Percentiles rank a stretch among this genome's conserved stretches.
Conservation (phyloP, 352 stramenopile genomes). For the Phytopythium aichiense region DNA sequence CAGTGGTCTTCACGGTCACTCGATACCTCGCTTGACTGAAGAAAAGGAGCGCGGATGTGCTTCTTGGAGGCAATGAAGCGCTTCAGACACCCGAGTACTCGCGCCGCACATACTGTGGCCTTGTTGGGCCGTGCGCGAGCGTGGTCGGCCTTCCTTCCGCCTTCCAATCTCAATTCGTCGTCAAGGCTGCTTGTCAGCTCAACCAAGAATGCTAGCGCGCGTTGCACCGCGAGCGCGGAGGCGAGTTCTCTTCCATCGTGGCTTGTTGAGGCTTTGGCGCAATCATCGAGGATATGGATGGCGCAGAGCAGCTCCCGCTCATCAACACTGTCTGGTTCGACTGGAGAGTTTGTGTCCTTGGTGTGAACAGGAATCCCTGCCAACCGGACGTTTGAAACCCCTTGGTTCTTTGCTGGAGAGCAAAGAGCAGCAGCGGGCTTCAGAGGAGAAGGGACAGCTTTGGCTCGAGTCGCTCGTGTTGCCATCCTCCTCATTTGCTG, state of each 20-base stretch:
- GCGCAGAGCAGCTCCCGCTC: slow-evolving; percentile 30
- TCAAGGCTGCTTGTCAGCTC: slow-evolving; percentile 25
- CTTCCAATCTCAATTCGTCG: not conserved
- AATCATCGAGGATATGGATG: slow-evolving; percentile 40
- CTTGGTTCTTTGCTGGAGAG: not conserved
- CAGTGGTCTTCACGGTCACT: slow-evolving; percentile 4
- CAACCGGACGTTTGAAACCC: not conserved
- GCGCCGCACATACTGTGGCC: slow-evolving; percentile 26
- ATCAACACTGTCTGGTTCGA: slow-evolving; percentile 4
- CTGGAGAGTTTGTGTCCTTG: not conserved
- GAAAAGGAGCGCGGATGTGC: not conserved
- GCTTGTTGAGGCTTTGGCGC: slow-evolving; percentile 10
- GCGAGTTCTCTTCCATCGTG: not conserved
- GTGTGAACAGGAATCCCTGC: not conserved
- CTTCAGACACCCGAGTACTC: slow-evolving; percentile 30
- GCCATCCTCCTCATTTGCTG: not conserved
- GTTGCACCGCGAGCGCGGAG: slow-evolving; percentile 7
- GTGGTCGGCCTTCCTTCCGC: not conserved
- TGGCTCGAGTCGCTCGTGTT: not conserved
- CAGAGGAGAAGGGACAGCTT: not conserved
- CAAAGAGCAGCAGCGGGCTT: not conserved
- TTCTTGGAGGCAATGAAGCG: slow-evolving; percentile 23
- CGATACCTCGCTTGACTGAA: not conserved
- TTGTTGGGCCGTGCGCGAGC: not conserved
- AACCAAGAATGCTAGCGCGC: slow-evolving; percentile 26